A percentile compares a stretch with the other conserved stretches of the same genome.
Conservation (phyloP, 257 asterid species). For the Nemophila menziesii region DNA sequence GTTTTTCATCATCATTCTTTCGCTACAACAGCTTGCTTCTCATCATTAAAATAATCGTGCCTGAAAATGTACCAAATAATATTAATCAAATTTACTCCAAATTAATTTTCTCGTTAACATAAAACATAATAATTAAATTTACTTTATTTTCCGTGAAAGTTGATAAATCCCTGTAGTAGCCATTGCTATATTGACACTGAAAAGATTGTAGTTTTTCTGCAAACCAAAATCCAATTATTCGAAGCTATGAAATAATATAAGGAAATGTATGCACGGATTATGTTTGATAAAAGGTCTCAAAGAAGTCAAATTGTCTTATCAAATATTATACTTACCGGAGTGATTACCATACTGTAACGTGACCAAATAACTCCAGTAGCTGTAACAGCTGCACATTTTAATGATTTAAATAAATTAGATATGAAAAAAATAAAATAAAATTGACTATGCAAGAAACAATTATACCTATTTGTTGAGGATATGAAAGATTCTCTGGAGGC, state of each 20-base stretch:
- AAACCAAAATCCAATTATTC: conserved; percentile 15
- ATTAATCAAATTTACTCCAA: not conserved
- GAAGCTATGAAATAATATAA: not conserved
- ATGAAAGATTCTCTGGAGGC: not conserved
- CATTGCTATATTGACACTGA: conserved; percentile 83
- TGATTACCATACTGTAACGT: conserved; percentile 62
- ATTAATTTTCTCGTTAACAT: not conserved
- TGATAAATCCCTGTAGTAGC: conserved; percentile 87
- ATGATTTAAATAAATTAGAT: not conserved
- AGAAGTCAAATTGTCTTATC: not conserved
- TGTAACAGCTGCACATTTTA: conserved; percentile 36
- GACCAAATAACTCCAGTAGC: conserved; percentile 73
- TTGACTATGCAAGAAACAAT: not conserved
- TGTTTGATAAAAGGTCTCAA: not conserved
- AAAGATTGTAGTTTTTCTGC: conserved; percentile 94
- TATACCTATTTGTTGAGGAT: not conserved
- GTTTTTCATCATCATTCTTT: conserved; percentile 41
- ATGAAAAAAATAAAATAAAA: not conserved
- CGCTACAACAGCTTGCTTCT: conserved; percentile 49
- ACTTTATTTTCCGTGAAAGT: conserved; percentile 65
- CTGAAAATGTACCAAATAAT: conserved; percentile 24
- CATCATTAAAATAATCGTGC: conserved; percentile 48
- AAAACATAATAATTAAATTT: conserved; percentile 10
- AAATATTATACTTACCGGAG: conserved; percentile 38
- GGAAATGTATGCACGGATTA: not conserved